Evolutionary conservation across 441 rosid species (phyloP), one percentile per base, ranked within the genome.

Genomic region (Corymbia calophylla): DNA sequence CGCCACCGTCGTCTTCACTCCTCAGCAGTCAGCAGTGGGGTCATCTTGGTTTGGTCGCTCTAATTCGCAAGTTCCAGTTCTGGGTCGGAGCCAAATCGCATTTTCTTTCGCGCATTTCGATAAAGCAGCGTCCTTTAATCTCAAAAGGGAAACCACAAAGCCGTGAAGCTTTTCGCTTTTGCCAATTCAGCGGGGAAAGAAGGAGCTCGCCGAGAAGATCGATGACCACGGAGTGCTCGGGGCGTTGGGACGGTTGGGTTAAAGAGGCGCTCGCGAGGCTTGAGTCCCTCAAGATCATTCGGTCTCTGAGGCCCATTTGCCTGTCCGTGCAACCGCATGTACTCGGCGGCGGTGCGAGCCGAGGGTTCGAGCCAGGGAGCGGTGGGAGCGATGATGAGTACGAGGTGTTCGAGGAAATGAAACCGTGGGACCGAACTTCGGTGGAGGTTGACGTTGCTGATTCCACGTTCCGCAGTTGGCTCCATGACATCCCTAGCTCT

Each of bases 231-330:
- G 53, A 77, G 84, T 23, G 49, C 12, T 23, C 84, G 15, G n/a
- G 84, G 6, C 84, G 92, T 64, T 98, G 99, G 99, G 95, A 95
- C 88, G 32, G 64, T 44, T 95, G 97, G 96, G 97, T 97, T 3
- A 95, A 93, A 54, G 95, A 95, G 89, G 96, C 99, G 27, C 94
- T 98, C 87, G 87, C 90, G 53, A 95, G 89, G 95, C 98, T 98
- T 29, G 92, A 95, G 47, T 92, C 97, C 11, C 77, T 94, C 82
- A 94, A 97, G 73, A 91, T 96, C 81, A 94, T 98, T 92, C 95
- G 97, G 70, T 97, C 98, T 87, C 91, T 96, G 58, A 93, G 98
- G 88, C 98, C 99, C 91, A 95, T 98, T 91, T 91, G 91, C 90
- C 89, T 96, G 86, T 87, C 91, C 84, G 56, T 88, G 51, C 91